Evolutionary conservation across 1,284 basidiomycete species (phyloP), one percentile per base, ranked within the genome.

Genomic region (Kalmanozyma brasiliensis): DNA sequence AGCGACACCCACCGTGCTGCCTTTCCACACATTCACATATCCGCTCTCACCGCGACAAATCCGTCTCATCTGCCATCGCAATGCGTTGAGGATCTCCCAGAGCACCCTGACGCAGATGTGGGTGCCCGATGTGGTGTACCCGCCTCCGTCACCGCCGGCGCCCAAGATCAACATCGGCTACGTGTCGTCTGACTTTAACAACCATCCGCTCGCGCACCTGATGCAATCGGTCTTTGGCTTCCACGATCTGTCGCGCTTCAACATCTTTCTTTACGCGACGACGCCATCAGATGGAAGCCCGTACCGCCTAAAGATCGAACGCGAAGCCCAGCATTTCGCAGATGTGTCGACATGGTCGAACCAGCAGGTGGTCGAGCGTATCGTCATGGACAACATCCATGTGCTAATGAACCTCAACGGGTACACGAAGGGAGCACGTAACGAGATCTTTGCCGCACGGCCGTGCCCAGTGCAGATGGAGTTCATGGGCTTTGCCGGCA

Each of bases 371-470:
- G 80, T 85, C 36, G 82, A 86, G 49, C 83, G 78, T 45, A 86
- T 89, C 53, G 65, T 84, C 26, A 73, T 79, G 58, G 86, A 88
- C 63, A 83, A 85, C 45, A 87, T 89, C 56, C 87, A 88, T 67
- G 84, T 80, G 85, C 84, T 88, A 19, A 82, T 88, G 58, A 87
- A 88, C 62, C 78, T 88, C 4, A 87, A 87, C 19, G 88, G 88
- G 4, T 89, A 89, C 67, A 89, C 88, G n/a, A 88, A 88, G 76
- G 88, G 87, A 10, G 86, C 88, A 3, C 81, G 85, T 46, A 89
- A 88, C 69, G 88, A 89, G 62, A 84, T 89, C 13, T 89, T 89
- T 60, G 88, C 87, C 8, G 86, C 85, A 1, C 82, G 88, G 24
- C 86, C 87, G 14, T 85, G 85, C 53, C 87, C 88, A 0, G 81